Base-by-base conservation (phyloP, 768 basidiomycete species). In the Panaeolus papilionaceus region DNA sequence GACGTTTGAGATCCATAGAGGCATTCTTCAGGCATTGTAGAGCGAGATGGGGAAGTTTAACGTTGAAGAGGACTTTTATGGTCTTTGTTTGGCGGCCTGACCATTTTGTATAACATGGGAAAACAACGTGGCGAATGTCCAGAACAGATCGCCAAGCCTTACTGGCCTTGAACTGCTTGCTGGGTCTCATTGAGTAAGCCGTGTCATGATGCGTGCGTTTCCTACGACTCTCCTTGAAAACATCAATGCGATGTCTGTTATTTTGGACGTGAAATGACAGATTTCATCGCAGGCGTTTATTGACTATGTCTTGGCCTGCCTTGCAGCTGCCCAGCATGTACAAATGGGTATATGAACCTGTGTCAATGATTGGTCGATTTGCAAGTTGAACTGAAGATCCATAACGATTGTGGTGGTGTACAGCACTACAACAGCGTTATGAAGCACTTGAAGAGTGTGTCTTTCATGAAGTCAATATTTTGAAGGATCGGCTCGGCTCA, bases 401-500 rank as follows among this genome's bases (percentile, higher is more conserved):
- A 51, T 51, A 51, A 23, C 47, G 7, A 51, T 51, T 51, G 47
- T 51, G 47, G 47, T 51, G 47, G 54, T 58, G 28, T 58, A 58
- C 54, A 58, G 54, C 54, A 58, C 54, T 58, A 28, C 33, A 58
- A n/a, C 54, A 37, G 54, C 54, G 54, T 33, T 28, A 7, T 28
- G 28, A n/a, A 58, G 54, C 54, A 58, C 54, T 58, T 58, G 54
- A 58, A 58, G 54, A 58, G 54, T 58, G 54, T 58, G 54, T 58
- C 26, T 33, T 49, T 51, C 45, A 47, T 62, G 54, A 58, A 58
- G 54, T 58, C 54, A 58, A 58, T 58, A 58, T 28, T 58, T 33
- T 58, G 67, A 64, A 61, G 42, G 63, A 54, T 66, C 70, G 68
- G 66, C 63, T 67, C 74, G 74, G 74, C 68, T 51, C 51, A 71